Evolutionary conservation across 2,329 filamentous ascomycete species (phyloP).

Genomic region (Paecilomyces dactylethromorphus): DNA sequence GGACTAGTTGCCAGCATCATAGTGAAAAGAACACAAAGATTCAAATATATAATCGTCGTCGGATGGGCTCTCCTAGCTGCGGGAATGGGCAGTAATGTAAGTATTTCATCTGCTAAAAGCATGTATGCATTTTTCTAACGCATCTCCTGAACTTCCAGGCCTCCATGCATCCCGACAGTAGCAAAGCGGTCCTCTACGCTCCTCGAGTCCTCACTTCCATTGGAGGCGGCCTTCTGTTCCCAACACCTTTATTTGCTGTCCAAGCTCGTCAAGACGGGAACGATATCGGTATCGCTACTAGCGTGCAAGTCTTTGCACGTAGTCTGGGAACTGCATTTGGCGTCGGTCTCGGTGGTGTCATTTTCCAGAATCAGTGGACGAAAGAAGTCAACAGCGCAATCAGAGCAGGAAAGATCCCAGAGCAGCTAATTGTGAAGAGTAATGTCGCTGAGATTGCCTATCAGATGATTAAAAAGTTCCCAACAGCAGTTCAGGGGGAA

Average conservation of each 20-base stretch:
- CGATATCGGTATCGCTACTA: neutral
- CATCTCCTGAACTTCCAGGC: neutral
- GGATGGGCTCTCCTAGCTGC: neutral
- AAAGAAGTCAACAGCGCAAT: neutral
- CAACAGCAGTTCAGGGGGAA: neutral
- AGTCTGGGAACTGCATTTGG: neutral
- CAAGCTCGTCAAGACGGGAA: neutral
- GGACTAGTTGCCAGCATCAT: neutral
- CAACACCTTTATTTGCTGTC: neutral
- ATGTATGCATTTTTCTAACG: neutral
- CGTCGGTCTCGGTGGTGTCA: neutral
- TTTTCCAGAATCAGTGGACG: neutral
- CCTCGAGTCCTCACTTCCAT: neutral
- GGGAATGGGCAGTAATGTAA: neutral
- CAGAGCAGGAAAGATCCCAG: neutral
- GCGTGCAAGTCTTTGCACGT: neutral
- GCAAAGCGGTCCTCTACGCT: neutral
- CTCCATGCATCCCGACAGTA: neutral
- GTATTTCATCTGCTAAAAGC: neutral
- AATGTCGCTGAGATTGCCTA: neutral
- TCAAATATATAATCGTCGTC: neutral
- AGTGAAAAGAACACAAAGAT: neutral
- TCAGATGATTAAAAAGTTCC: neutral
- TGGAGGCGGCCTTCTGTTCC: neutral
- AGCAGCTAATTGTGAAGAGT: neutral